Base-by-base conservation (phyloP, 2,329 filamentous ascomycete species). In the Ambrosiella cleistominuta region DNA sequence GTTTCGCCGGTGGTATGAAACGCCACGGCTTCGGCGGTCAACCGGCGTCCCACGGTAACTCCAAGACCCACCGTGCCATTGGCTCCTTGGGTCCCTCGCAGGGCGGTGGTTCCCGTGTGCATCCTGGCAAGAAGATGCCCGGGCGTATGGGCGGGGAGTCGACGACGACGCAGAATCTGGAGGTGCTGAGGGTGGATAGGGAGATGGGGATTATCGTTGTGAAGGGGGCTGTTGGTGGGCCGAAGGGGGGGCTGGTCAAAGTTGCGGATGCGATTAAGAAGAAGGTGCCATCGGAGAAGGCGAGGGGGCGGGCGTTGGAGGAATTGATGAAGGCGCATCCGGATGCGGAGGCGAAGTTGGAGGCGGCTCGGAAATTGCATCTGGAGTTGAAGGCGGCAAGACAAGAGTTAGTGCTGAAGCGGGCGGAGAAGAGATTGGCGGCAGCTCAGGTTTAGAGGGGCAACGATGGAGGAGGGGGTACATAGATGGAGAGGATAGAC, bases 1-100 rank as follows among this genome's bases (percentile, higher is more conserved):
- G 93, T 7, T 98, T 96, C 69, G 88, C 86, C 8, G 93, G 93
- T 78, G 93, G 88, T 64, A 98, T 98, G 93, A 98, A 98, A 81
- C 79, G 87, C 64, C 87, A 91, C 73, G 89, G 89, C 39, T 97
- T 93, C 71, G 70, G 75, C 37, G 93, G 93, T 65, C 93, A 98
- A 74, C 85, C 83, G 64, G 87, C 88, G 59, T 90, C 84, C 65
- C 93, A 98, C 79, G 93, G 93, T 78, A 91, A 94, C 73, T 96
- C 90, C 67, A 82, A 89, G 73, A 89, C 88, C 67, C 93, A 98
- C 77, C 81, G 93, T 67, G 86, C 86, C 36, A 87, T 96, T 73
- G 93, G 93, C 76, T 91, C 88, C 39, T 79, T 85, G 7, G 93
- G 93, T 69, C 88, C 86, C 61, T 86, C 85, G 64, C 93, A 98